These are phyloP conservation scores for Fagopyrum tataricum DNA, from an alignment of 148 eudicot species.

Conservation along the genomic window DNA sequence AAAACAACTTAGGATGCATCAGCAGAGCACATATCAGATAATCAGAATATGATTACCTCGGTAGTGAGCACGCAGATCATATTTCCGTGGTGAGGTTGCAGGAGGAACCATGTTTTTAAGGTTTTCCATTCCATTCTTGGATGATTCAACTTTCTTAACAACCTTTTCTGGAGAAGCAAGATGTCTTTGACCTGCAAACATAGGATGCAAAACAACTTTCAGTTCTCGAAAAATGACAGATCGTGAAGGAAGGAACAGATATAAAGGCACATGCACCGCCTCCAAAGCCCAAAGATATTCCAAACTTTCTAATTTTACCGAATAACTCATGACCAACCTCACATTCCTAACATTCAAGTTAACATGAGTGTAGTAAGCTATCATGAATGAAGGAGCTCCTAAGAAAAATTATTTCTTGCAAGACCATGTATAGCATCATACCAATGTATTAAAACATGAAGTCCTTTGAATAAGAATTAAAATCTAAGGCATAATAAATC, in stretches of 20 bases:
- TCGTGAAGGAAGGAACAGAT: background rate
- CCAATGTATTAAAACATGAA: background rate
- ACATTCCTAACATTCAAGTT: background rate
- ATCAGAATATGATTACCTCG: background rate
- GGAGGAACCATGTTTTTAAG: background rate
- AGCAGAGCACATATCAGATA: background rate
- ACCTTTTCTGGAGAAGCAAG: slow-evolving; percentile 2
- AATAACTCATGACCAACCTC: background rate
- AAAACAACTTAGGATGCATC: background rate
- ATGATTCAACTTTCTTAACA: background rate
- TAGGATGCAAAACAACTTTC: background rate
- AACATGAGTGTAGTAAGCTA: background rate
- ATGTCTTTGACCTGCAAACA: slow-evolving; percentile 5
- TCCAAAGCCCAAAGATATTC: background rate
- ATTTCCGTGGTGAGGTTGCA: background rate
- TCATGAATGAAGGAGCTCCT: background rate
- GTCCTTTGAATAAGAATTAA: background rate
- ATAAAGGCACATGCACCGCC: background rate
- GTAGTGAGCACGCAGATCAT: background rate
- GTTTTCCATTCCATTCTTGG: background rate
- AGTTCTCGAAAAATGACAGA: background rate
- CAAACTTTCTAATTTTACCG: background rate
- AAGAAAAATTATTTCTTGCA: background rate
- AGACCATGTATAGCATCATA: background rate
- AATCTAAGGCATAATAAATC: background rate